phyloP scores from a whole-genome alignment of 2,329 filamentous ascomycete species.

The Sporothrix phasma region DNA sequence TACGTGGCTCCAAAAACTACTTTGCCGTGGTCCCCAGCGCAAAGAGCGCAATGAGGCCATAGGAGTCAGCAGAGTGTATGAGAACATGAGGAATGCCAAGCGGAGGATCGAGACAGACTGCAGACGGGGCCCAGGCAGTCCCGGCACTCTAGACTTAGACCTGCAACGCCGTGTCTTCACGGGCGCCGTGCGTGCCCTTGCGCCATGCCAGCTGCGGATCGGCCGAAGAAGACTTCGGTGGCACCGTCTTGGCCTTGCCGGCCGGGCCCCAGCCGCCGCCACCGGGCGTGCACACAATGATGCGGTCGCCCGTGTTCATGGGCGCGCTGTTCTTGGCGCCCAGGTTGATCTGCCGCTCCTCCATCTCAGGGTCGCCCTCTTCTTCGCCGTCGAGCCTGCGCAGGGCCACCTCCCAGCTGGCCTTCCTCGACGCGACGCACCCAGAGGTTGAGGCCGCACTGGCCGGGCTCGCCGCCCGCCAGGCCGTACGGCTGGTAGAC shows the following conservation, averaged over 20 bases:
- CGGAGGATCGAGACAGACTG: too few species aligned
- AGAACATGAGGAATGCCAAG: too few species aligned
- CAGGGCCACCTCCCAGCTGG: slow-evolving; percentile 38
- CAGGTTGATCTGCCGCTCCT: slow-evolving; percentile 58
- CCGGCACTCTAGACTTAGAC: not conserved
- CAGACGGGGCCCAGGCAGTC: too few species aligned
- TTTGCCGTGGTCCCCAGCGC: too few species aligned
- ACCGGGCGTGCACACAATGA: slow-evolving; percentile 68
- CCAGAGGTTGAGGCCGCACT: slow-evolving; percentile 80
- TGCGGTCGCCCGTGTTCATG: slow-evolving; percentile 67
- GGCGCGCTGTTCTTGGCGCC: slow-evolving; percentile 71
- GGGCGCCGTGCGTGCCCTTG: slow-evolving; percentile 45
- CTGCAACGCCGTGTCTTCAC: slow-evolving; percentile 38
- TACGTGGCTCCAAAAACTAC: too few species aligned
- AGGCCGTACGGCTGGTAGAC: slow-evolving; percentile 75
- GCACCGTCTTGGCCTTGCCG: slow-evolving; percentile 46
- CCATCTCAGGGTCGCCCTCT: slow-evolving; percentile 33
- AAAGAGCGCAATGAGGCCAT: too few species aligned
- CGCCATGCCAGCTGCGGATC: slow-evolving; percentile 49
- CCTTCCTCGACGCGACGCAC: slow-evolving; percentile 59
- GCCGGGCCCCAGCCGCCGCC: slow-evolving; percentile 65
- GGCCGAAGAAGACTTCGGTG: slow-evolving; percentile 26
- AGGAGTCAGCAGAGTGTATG: too few species aligned
- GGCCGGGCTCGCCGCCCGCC: slow-evolving; percentile 68
- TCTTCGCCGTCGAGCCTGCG: slow-evolving; percentile 26